Evolutionary conservation across 495 filamentous ascomycete genomes (phyloP).

Genomic region (Trichoderma parareesei): DNA sequence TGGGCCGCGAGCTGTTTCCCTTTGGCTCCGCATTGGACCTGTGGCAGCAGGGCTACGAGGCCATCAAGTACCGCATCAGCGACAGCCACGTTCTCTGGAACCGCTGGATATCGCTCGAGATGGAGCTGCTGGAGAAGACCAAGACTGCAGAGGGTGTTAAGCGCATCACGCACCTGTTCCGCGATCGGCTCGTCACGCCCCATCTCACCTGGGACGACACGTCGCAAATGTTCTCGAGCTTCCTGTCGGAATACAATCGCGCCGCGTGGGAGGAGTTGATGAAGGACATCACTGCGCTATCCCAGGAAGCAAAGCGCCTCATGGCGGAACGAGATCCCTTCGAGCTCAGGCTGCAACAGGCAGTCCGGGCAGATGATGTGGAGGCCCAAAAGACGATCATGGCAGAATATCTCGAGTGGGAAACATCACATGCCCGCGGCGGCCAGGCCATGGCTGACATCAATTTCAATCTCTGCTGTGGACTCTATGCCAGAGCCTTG

Average conservation of each 20-base stretch:
- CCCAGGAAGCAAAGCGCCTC: conserved; percentile 59
- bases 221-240: conserved; percentile 71
- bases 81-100: conserved; percentile 91
- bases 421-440: conserved; percentile 49
- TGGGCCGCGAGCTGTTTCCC: conserved; percentile 73
- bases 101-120: conserved; percentile 57
- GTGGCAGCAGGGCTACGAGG: conserved; percentile 69
- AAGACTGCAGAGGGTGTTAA: conserved; percentile 51
- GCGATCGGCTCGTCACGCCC: conserved; percentile 64
- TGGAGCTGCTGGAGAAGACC: conserved; percentile 45
- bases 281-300: conserved; percentile 56
- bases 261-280: conserved; percentile 71
- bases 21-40: conserved; percentile 66
- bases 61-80: conserved; percentile 70
- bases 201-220: conserved; percentile 83
- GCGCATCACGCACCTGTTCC: conserved; percentile 60
- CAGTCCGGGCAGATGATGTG: conserved; percentile 48
- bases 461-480: conserved; percentile 54
- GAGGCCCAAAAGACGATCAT: conserved; percentile 50
- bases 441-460: conserved; percentile 38
- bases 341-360: conserved; percentile 60
- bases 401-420: conserved; percentile 77
- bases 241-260: conserved; percentile 70
- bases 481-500: conserved; percentile 71
- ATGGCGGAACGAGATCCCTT: conserved; percentile 61